Percentiles rank a stretch among this genome's conserved stretches.
Conservation (phyloP, 768 basidiomycete species). For the Austroboletus eburneus region DNA sequence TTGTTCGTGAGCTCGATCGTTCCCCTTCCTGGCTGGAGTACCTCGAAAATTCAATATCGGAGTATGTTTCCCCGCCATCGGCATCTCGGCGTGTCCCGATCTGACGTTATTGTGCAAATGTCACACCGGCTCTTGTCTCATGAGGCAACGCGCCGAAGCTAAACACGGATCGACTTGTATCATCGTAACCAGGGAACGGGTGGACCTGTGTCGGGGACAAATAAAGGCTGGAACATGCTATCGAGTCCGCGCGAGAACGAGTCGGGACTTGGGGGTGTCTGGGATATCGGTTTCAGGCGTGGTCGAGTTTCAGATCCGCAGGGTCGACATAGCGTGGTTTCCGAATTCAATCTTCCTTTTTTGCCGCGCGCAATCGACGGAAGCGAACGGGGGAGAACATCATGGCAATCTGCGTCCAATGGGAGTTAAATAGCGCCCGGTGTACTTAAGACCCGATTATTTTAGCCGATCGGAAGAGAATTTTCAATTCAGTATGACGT, state of each 20-base stretch:
- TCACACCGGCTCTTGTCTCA: background rate
- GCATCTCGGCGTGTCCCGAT: background rate
- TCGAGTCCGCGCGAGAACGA: background rate
- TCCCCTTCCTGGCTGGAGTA: too few relatives aligned
- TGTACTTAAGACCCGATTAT: background rate
- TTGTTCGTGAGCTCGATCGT: too few relatives aligned
- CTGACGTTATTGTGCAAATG: background rate
- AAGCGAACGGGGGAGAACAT: conserved; percentile 17
- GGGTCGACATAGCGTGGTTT: background rate
- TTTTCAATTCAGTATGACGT: conserved; percentile 4
- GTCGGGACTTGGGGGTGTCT: background rate
- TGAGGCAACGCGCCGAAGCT: background rate
- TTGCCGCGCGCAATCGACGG: conserved; percentile 15
- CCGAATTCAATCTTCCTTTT: conserved; percentile 2
- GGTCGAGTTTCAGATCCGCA: conserved; percentile 17
- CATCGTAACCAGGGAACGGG: conserved; percentile 14
- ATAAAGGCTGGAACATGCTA: background rate
- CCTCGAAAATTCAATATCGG: too few relatives aligned
- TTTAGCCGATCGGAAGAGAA: conserved; percentile 12
- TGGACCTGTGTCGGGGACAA: background rate
- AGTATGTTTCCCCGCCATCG: background rate
- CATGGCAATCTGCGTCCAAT: background rate
- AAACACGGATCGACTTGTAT: background rate
- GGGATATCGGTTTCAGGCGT: conserved; percentile 14
- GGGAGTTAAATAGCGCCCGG: background rate